A percentile compares a stretch with the other conserved stretches of the same genome.
Evolutionary conservation across 2,329 filamentous ascomycete species (phyloP).

Genomic region (Diplodia intermedia): DNA sequence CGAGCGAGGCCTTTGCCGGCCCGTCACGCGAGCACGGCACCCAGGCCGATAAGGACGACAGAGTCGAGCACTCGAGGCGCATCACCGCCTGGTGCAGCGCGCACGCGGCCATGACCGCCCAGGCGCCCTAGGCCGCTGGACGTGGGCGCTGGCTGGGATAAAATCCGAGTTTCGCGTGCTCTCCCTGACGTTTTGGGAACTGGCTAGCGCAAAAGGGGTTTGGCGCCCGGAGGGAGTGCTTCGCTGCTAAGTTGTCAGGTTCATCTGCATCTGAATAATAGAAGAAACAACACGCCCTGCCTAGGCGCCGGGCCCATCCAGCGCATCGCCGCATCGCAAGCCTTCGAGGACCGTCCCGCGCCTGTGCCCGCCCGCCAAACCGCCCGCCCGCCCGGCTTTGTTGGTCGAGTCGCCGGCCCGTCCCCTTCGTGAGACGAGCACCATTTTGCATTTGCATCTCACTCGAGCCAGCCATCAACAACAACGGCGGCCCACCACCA

Average conservation of each 20-base stretch:
- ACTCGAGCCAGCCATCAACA: slow-evolving; percentile 31
- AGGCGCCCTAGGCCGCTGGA: neutral
- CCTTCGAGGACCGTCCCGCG: neutral
- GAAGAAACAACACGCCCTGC: slow-evolving; percentile 20
- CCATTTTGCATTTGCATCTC: slow-evolving; percentile 32
- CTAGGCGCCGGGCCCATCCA: slow-evolving; percentile 7
- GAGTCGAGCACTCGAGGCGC: neutral
- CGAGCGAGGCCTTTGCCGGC: neutral
- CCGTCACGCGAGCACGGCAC: neutral
- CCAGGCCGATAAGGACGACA: neutral
- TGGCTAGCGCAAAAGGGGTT: slow-evolving; percentile 22
- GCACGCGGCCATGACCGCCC: no score
- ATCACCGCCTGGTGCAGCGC: no score
- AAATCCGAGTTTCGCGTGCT: slow-evolving; percentile 28
- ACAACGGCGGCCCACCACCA: neutral
- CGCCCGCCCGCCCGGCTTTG: slow-evolving; percentile 4
- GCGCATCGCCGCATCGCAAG: slow-evolving; percentile 26
- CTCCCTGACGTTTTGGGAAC: slow-evolving; percentile 30
- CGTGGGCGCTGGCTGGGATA: slow-evolving; percentile 4
- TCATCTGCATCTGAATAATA: slow-evolving; percentile 26
- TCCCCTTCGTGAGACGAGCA: slow-evolving; percentile 29
- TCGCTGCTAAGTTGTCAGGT: slow-evolving; percentile 25
- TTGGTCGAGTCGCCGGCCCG: slow-evolving; percentile 15
- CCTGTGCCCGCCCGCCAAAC: neutral
- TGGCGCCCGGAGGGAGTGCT: slow-evolving; percentile 20